Evolutionary conservation across 768 basidiomycete species (phyloP).

Genomic region (Agaricus subrufescens): DNA sequence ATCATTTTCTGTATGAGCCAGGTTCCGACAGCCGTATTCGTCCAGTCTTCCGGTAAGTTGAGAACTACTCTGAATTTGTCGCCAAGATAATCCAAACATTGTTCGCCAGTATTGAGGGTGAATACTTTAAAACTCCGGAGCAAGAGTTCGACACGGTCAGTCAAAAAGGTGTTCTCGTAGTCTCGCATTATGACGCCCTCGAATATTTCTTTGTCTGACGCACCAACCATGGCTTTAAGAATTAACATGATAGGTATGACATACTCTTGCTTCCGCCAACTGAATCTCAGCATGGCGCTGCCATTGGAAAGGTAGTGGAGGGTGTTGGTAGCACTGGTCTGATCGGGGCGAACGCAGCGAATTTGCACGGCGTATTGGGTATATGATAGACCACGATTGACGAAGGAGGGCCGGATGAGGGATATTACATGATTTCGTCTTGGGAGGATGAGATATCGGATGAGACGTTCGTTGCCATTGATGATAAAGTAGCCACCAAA

Average conservation of each 20-base stretch:
- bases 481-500: conserved; percentile 99
- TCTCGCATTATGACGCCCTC: conserved; percentile 96
- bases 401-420: conserved; percentile 85
- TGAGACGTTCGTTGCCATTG: conserved; percentile 98
- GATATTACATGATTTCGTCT: conserved; percentile 94
- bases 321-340: conserved; percentile 90
- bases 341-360: conserved; percentile 90
- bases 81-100: conserved; percentile 92
- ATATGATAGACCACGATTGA: conserved; percentile 91
- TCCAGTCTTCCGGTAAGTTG: conserved; percentile 90
- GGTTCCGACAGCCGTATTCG: conserved; percentile 72
- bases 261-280: conserved; percentile 97
- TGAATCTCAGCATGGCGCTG: conserved; percentile 94
- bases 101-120: conserved; percentile 78
- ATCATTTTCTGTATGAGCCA: conserved; percentile 84
- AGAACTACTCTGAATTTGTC: conserved; percentile 95
- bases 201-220: conserved; percentile 95
- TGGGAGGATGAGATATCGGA: conserved; percentile 95
- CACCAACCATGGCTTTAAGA: conserved; percentile 86
- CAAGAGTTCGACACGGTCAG: conserved; percentile 92
- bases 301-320: conserved; percentile 98
- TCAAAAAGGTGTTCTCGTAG: conserved; percentile 94
- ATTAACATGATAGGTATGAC: conserved; percentile 96
- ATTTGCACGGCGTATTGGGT: conserved; percentile 94
- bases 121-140: conserved; percentile 95